Evolutionary conservation across 176 grass and related monocot species (phyloP), one percentile per base, ranked within the genome.

Genomic region (Hordeum marinum): DNA sequence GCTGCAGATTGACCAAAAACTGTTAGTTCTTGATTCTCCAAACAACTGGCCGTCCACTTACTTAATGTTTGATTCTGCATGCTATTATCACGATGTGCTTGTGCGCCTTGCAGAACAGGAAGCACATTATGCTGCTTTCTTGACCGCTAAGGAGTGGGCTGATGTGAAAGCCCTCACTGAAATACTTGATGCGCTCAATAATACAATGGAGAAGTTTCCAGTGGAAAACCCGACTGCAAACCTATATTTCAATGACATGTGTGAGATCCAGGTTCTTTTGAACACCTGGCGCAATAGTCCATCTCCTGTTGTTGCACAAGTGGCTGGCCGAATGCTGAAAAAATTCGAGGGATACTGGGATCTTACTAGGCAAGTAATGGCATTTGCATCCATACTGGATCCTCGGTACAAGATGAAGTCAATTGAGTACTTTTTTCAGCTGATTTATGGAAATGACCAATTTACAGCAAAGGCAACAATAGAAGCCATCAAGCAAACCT

Each of bases 321-420:
- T 98, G 79, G 96, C 96, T 70, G 82, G 72, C 37, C 82, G 91
- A 79, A 96, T 98, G 96, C 86, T 98, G 60, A 85, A 89, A 15
- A 95, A 98, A 82, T 95, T 98, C 18, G 96, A 98, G 70, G 83
- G 82, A 7, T 96, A 92, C 81, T 98, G 96, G 96, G 84, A 92
- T 69, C 76, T 84, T 61, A 94, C 87, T 36, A 94, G 92, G 79
- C 91, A 79, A 77, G 80, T 95, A 63, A 99, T 94, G 91, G 93
- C 96, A 76, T 92, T 99, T 63, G 85, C 96, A 80, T 99, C 96
- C 76, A 92, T 99, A 88, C 90, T 99, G 66, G 96, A 99, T 87
- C 96, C 96, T 80, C 85, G 96, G 66, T 99, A 95, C 79, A 99
- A 99, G 91, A 99, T 99, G 96, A 99, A 99, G 85, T 99, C 96